A percentile compares a stretch with the other conserved stretches of the same genome.
Conservation (phyloP, 345 rosid species). For the Euphorbia pulcherrima region DNA sequence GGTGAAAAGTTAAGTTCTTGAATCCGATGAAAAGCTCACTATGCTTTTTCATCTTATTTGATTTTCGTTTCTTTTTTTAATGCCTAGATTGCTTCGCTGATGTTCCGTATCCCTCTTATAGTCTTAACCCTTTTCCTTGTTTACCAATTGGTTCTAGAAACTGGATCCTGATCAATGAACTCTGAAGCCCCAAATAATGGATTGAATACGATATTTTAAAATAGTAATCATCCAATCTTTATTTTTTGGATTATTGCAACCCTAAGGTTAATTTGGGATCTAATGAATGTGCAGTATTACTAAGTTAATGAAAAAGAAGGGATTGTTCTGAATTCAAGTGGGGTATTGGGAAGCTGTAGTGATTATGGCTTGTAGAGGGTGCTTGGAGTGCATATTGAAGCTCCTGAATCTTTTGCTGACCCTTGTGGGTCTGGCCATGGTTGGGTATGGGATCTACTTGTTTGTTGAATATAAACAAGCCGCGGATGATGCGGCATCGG, state of each 20-base stretch:
- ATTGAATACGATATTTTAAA: not conserved
- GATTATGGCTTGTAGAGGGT: constrained; percentile 79
- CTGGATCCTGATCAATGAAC: not conserved
- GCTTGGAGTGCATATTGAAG: constrained; percentile 73
- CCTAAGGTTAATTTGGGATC: constrained; percentile 8
- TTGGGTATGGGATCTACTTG: constrained; percentile 94
- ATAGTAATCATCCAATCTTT: not conserved
- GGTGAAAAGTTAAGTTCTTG: not conserved
- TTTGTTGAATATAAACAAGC: constrained; percentile 64
- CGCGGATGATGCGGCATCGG: constrained; percentile 24
- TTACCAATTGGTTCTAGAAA: not conserved
- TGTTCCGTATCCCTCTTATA: not conserved
- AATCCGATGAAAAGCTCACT: not conserved
- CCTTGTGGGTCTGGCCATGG: constrained; percentile 75
- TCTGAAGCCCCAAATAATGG: not conserved
- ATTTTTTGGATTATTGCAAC: not conserved
- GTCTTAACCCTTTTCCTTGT: not conserved
- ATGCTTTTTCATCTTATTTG: not conserved
- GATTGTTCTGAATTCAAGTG: constrained; percentile 9
- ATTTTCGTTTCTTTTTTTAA: not conserved
- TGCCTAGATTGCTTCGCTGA: not conserved
- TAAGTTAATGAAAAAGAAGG: constrained; percentile 33
- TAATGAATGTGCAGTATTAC: constrained; percentile 23
- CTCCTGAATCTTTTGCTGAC: constrained; percentile 75
- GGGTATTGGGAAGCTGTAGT: constrained; percentile 14